A percentile compares a stretch with the other conserved stretches of the same genome.
phyloP scores from a whole-genome alignment of 768 basidiomycete species.

The Boletus rufocinnamomeus region DNA sequence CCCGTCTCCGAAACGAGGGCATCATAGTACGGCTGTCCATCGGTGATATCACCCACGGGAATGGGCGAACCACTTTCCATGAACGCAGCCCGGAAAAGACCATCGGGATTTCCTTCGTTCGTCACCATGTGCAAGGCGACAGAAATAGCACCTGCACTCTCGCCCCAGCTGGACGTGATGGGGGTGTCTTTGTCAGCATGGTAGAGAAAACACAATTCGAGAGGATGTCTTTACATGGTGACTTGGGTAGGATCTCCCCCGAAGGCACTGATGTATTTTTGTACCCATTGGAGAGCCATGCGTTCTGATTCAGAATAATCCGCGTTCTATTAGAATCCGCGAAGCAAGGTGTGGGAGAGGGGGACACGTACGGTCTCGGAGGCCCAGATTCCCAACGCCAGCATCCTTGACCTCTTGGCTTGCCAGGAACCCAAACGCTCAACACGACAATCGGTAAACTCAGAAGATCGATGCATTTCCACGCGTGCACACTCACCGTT shows the following conservation, averaged over 20 bases:
- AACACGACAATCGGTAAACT: background rate
- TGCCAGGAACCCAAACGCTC: conserved; percentile 43
- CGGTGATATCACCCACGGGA: conserved; percentile 19
- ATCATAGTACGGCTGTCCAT: conserved; percentile 33
- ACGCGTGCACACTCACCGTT: conserved; percentile 5
- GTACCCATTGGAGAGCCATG: conserved; percentile 54
- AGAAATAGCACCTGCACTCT: too few relatives aligned
- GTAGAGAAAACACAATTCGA: background rate
- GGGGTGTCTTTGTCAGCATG: background rate
- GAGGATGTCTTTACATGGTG: conserved; percentile 22
- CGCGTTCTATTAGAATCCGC: background rate
- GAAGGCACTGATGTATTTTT: conserved; percentile 57
- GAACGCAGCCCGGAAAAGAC: conserved; percentile 31
- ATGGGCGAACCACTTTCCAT: conserved; percentile 48
- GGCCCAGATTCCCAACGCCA: conserved; percentile 49
- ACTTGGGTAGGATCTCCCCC: conserved; percentile 59
- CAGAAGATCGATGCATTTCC: background rate
- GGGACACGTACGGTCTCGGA: conserved; percentile 43
- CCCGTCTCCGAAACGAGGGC: conserved; percentile 31
- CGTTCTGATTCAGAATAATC: conserved; percentile 25
- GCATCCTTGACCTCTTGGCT: conserved; percentile 41
- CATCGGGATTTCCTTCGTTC: conserved; percentile 25
- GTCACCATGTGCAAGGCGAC: conserved; percentile 34
- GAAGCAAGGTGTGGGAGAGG: background rate
- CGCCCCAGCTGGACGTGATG: too few relatives aligned